Conservation (phyloP, 1,139 yeast species). For the Candida pseudocylindracea region DNA sequence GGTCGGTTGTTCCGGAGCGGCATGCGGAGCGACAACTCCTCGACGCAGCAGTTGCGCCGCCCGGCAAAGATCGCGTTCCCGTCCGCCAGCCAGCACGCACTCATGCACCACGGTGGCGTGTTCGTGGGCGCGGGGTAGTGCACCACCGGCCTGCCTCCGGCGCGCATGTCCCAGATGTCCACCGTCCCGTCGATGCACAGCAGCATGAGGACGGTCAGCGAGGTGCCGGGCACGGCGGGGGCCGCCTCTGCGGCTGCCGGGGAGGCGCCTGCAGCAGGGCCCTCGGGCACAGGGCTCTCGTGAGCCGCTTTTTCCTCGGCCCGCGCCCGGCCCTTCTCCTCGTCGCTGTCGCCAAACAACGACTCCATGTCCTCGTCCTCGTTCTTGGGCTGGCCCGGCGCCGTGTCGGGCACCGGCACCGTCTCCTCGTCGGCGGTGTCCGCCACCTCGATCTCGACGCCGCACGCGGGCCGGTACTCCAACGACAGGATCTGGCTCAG, state of each 20-base stretch:
- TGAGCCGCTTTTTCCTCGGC: no score
- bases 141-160: conserved; percentile 1
- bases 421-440: conserved; percentile 4
- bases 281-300: no score
- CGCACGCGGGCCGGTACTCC: conserved; percentile 59
- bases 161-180: conserved; percentile 65
- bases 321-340: conserved; percentile 10
- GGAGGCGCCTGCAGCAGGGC: no score
- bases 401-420: conserved; percentile 2
- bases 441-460: conserved; percentile 12
- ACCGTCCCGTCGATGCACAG: conserved; percentile 73
- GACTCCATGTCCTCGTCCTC: conserved; percentile 52
- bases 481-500: conserved; percentile 66
- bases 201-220: conserved; percentile 34
- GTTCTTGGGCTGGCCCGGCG: conserved; percentile 7
- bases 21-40: conserved; percentile 58
- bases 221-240: neutral
- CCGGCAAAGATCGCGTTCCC: conserved; percentile 74
- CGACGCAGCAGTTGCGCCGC: conserved; percentile 73
- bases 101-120: conserved; percentile 89
- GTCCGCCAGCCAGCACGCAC: conserved; percentile 76
- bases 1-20: conserved; percentile 18
- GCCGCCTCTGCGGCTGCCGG: no score
- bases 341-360: conserved; percentile 63
- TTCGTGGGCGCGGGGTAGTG: conserved; percentile 24